phyloP scores from a whole-genome alignment of 176 grass and related monocot genomes.

The Pharus latifolius region DNA sequence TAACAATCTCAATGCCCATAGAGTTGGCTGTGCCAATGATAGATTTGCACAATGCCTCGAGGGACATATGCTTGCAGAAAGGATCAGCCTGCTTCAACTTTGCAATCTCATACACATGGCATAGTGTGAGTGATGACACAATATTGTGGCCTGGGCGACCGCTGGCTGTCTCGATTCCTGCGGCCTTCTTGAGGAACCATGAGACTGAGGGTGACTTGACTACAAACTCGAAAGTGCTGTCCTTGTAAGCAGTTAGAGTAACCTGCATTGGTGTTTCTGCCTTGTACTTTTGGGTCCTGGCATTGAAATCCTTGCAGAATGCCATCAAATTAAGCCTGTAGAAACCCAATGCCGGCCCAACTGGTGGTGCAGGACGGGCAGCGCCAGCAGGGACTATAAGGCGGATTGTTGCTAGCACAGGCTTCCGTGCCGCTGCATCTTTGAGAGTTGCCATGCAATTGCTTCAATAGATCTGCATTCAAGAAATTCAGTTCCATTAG shows the following conservation, averaged over 20 bases:
- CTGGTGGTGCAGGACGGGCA: slow-evolving; percentile 38
- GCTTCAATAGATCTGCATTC: neutral
- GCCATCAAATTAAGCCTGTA: slow-evolving; percentile 71
- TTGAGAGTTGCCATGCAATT: slow-evolving; percentile 30
- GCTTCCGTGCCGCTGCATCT: slow-evolving; percentile 27
- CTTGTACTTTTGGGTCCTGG: slow-evolving; percentile 89
- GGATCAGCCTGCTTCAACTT: slow-evolving; percentile 76
- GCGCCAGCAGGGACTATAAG: slow-evolving; percentile 43
- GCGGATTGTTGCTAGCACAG: slow-evolving; percentile 36
- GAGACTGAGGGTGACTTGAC: slow-evolving; percentile 48
- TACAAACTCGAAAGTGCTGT: slow-evolving; percentile 47
- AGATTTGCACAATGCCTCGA: slow-evolving; percentile 82
- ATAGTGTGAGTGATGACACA: slow-evolving; percentile 23
- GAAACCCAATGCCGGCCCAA: slow-evolving; percentile 37
- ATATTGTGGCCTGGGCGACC: slow-evolving; percentile 26
- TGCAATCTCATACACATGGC: slow-evolving; percentile 80
- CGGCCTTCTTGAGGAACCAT: slow-evolving; percentile 83
- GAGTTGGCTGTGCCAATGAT: slow-evolving; percentile 80
- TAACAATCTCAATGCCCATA: slow-evolving; percentile 52
- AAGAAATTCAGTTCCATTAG: neutral
- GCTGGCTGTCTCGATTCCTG: slow-evolving; percentile 28
- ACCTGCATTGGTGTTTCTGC: slow-evolving; percentile 87
- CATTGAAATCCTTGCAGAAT: slow-evolving; percentile 98
- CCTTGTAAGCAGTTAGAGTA: slow-evolving; percentile 65
- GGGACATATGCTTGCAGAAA: slow-evolving; percentile 59